phyloP scores from a whole-genome alignment of 495 filamentous ascomycete genomes.

The Thermothielavioides terrestris region DNA sequence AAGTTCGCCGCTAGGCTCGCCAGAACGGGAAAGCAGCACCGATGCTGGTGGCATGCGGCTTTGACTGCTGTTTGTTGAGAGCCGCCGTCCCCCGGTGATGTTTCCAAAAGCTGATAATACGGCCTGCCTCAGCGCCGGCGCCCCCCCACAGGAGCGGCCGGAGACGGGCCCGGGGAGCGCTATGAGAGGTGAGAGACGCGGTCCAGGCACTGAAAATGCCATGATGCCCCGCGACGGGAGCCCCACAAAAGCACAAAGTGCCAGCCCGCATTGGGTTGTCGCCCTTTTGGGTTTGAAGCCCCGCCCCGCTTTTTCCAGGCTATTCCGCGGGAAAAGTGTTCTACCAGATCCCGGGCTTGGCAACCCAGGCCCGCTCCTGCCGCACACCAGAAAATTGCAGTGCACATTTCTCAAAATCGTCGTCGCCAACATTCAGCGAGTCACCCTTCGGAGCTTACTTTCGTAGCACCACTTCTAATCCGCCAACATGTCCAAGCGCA shows the following conservation, averaged over 20 bases:
- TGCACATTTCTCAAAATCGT: slow-evolving; percentile 27
- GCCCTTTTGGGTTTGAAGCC: not conserved
- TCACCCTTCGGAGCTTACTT: slow-evolving; percentile 16
- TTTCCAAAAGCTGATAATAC: not conserved
- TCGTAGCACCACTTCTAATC: slow-evolving; percentile 20
- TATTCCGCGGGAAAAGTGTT: slow-evolving; percentile 24
- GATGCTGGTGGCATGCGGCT: not conserved
- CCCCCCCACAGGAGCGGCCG: no score
- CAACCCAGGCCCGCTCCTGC: slow-evolving; percentile 11
- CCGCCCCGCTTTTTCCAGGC: slow-evolving; percentile 8
- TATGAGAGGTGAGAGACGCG: no score
- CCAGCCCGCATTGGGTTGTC: not conserved
- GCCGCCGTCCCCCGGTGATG: not conserved
- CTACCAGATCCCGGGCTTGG: slow-evolving; percentile 18
- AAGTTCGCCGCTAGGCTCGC: not conserved
- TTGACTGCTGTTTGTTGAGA: no score
- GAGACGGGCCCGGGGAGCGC: no score
- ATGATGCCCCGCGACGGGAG: no score
- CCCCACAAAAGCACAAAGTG: not conserved
- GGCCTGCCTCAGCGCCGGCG: no score
- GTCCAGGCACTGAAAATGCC: no score
- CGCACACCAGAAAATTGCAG: slow-evolving; percentile 24
- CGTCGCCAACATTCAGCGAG: slow-evolving; percentile 17
- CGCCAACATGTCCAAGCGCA: slow-evolving; percentile 90
- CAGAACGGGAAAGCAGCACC: not conserved